A percentile compares a stretch with the other conserved stretches of the same genome.
phyloP scores from a whole-genome alignment of 208 protist species.

The Trypanosoma grayi region DNA sequence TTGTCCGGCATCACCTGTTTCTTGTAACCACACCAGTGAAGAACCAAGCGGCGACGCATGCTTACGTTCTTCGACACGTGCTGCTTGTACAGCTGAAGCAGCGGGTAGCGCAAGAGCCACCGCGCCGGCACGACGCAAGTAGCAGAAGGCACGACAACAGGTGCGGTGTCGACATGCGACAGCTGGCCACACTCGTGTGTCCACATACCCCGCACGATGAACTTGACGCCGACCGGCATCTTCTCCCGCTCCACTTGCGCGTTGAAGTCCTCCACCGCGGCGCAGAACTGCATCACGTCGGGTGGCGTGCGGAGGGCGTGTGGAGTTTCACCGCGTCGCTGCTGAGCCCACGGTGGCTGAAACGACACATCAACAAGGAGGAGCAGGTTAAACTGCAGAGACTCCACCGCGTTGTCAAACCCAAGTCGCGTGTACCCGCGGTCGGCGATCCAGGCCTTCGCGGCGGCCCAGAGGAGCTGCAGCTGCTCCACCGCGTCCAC shows the following conservation, averaged over 20 bases:
- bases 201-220: constrained; percentile 14
- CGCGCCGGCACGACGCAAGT: not conserved
- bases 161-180: not conserved
- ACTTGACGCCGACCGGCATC: constrained; percentile 18
- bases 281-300: not conserved
- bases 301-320: not conserved
- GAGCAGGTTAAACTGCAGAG: constrained; percentile 9
- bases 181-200: not conserved
- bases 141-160: not conserved
- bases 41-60: not conserved
- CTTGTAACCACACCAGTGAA: not conserved
- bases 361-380: constrained; percentile 9
- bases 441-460: constrained; percentile 15
- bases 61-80: not conserved
- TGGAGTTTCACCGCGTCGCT: not conserved
- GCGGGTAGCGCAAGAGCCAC: constrained; percentile 9
- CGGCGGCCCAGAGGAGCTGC: constrained; percentile 21
- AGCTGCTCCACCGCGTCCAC: constrained; percentile 20
- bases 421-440: constrained; percentile 7
- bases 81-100: constrained; percentile 10
- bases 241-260: not conserved
- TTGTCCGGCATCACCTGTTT: not conserved
- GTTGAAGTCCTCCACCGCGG: constrained; percentile 7
- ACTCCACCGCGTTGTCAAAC: constrained; percentile 22
- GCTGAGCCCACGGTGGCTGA: not conserved